Percentiles rank a stretch among this genome's conserved stretches.
Conservation (phyloP, 352 stramenopile species). For the Phytopythium vexans region DNA sequence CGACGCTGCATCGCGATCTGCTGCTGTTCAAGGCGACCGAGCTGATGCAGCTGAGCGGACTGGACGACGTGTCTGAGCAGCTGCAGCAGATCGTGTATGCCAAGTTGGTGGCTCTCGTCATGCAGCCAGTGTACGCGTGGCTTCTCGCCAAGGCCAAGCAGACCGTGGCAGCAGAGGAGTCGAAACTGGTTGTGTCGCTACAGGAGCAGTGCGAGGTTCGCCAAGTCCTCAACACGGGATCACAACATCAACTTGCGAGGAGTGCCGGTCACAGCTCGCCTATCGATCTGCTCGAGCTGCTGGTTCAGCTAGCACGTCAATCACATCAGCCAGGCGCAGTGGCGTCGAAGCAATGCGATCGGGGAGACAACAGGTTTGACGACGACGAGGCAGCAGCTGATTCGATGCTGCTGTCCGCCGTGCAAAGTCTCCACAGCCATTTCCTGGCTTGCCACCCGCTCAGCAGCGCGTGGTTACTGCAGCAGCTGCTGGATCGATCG, state of each 20-base stretch:
- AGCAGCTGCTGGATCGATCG: constrained; percentile 28
- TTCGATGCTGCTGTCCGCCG: constrained; percentile 13
- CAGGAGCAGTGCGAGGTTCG: constrained; percentile 11
- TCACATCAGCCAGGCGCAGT: neutral
- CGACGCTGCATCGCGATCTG: constrained; percentile 27
- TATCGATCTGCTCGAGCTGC: constrained; percentile 26
- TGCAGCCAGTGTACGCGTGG: constrained; percentile 38
- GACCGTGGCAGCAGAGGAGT: constrained; percentile 25
- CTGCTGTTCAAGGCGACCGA: constrained; percentile 32
- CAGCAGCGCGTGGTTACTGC: constrained; percentile 28
- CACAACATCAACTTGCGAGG: constrained; percentile 19
- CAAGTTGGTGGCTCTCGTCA: constrained; percentile 25
- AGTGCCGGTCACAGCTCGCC: constrained; percentile 24
- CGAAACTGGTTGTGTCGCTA: constrained; percentile 4
- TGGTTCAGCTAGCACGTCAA: constrained; percentile 12
- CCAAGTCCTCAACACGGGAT: constrained; percentile 7
- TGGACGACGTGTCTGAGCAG: constrained; percentile 29
- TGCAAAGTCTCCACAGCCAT: constrained; percentile 12
- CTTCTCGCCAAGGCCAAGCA: constrained; percentile 36
- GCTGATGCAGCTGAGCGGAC: constrained; percentile 41
- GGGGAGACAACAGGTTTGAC: constrained; percentile 2
- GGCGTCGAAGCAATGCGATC: too few relatives aligned
- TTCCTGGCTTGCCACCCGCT: constrained; percentile 25
- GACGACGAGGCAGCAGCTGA: constrained; percentile 21
- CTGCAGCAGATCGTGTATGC: constrained; percentile 30